Evolutionary conservation across 2,329 filamentous ascomycete species (phyloP), one percentile per base, ranked within the genome.

Genomic region (Talaromyces amestolkiae): DNA sequence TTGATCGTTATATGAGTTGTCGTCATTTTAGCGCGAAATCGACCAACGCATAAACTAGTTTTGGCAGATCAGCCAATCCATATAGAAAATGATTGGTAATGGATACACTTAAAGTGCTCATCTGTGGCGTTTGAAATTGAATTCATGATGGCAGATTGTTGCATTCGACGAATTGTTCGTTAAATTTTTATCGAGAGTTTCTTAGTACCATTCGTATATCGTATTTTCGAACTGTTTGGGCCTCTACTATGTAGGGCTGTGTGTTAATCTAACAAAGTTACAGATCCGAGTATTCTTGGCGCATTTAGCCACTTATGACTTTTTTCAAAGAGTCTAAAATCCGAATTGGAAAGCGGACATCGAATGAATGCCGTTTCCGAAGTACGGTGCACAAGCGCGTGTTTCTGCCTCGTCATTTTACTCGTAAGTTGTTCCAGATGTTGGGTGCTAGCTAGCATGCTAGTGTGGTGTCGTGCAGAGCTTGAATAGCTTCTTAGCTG

Each of bases 381-480:
- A 11, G n/a, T 22, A 22, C 9, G 59, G 17, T 53, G 19, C 43
- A 61, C 59, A 15, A 35, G 31, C 58, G 33, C 35, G 59, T 61
- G 59, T 61, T 47, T 51, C 45, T 61, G 45, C 33, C 45, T 53
- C 59, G 59, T 61, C 45, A 61, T 61, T 24, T 15, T 53, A 35
- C 43, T 61, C 59, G 59, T 61, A 45, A 37, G 31, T 27, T 37
- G 51, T 35, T 56, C 11, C 11, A 37, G 31, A 19, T 22, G n/a
- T 19, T 54, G 11, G 45, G 19, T n/a, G n/a, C 3, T 54, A 35
- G 58, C 24, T 37, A 37, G 35, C 11, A 11, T 37, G 35, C 35
- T 37, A 37, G 35, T 37, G 35, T 9, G 9, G 41, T 43, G 7
- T 58, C 22, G 10, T 49, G 11, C 22, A 54, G 3, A 17, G 33